phyloP scores from a whole-genome alignment of 2,329 filamentous ascomycete genomes.

The Trichoderma aggressivum region DNA sequence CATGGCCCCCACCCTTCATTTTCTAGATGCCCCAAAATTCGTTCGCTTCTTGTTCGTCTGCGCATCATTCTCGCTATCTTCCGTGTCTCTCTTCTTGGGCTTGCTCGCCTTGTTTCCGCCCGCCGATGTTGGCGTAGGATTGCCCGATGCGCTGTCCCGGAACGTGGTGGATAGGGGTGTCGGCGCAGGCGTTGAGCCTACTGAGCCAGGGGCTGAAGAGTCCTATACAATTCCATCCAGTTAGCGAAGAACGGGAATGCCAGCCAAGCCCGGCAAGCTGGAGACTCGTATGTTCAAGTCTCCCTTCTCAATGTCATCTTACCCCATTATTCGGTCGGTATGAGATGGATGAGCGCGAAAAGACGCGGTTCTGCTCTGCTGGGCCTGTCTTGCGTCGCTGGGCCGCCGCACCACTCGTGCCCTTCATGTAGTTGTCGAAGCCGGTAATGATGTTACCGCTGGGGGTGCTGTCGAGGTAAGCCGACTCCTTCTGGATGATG shows the following conservation, averaged over 20 bases:
- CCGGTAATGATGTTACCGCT: conserved; percentile 94
- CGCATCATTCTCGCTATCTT: conserved; percentile 59
- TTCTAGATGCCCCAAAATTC: conserved; percentile 55
- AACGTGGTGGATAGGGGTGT: conserved; percentile 56
- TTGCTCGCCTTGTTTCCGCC: conserved; percentile 47
- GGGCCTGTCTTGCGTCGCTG: conserved; percentile 62
- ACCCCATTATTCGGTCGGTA: conserved; percentile 48
- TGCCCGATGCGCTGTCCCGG: conserved; percentile 47
- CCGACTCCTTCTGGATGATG: conserved; percentile 78
- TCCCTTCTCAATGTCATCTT: conserved; percentile 17
- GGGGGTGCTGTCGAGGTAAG: conserved; percentile 86
- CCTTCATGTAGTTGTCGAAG: conserved; percentile 98
- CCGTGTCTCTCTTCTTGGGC: conserved; percentile 52
- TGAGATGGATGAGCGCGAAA: conserved; percentile 63
- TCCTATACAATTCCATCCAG: conserved; percentile 31
- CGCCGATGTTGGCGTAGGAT: conserved; percentile 55
- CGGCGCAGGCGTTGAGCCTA: conserved; percentile 39
- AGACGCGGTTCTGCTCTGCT: conserved; percentile 70
- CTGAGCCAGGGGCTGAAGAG: conserved; percentile 43
- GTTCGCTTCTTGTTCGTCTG: conserved; percentile 54
- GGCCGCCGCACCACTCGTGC: conserved; percentile 60
- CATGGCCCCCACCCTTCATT: conserved; percentile 30
- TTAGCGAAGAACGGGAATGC: not conserved
- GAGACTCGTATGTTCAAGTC: not conserved
- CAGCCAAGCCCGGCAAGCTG: not conserved